Conservation (phyloP, 1,139 yeast genomes). For the Debaryomyces psychrophilus region DNA sequence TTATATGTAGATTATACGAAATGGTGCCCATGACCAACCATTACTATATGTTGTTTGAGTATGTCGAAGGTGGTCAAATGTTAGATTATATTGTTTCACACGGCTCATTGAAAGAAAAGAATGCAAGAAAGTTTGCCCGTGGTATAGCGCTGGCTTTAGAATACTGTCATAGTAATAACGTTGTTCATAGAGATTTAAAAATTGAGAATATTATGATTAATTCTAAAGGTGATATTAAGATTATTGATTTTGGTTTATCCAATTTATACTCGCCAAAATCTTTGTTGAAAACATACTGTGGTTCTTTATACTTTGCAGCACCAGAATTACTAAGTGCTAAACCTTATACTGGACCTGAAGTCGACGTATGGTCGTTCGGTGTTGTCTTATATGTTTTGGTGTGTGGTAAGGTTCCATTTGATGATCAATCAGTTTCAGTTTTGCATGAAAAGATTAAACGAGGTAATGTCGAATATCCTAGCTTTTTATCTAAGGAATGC, state of each 20-base stretch:
- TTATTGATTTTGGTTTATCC: conserved; percentile 94
- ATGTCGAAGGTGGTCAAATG: conserved; percentile 97
- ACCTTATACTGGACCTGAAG: conserved; percentile 96
- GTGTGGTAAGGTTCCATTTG: conserved; percentile 98
- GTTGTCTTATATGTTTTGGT: conserved; percentile 92
- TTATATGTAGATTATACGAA: conserved; percentile 88
- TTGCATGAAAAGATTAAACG: conserved; percentile 92
- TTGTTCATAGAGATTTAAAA: conserved; percentile 94
- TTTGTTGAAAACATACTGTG: conserved; percentile 91
- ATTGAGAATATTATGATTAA: conserved; percentile 96
- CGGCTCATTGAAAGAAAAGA: conserved; percentile 90
- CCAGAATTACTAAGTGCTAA: conserved; percentile 92
- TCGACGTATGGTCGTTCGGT: conserved; percentile 98
- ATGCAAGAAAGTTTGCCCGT: conserved; percentile 92
- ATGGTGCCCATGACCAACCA: conserved; percentile 97
- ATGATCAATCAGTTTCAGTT: conserved; percentile 90
- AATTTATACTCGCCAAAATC: conserved; percentile 77
- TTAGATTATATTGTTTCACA: conserved; percentile 96
- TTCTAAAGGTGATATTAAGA: conserved; percentile 89
- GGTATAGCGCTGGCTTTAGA: conserved; percentile 96
- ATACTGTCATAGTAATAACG: conserved; percentile 90
- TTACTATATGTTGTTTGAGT: conserved; percentile 95
- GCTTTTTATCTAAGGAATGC: conserved; percentile 78
- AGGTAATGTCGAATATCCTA: conserved; percentile 92
- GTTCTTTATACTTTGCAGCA: conserved; percentile 96